Conservation (phyloP, 352 stramenopile species). For the Aphanomyces invadans region DNA sequence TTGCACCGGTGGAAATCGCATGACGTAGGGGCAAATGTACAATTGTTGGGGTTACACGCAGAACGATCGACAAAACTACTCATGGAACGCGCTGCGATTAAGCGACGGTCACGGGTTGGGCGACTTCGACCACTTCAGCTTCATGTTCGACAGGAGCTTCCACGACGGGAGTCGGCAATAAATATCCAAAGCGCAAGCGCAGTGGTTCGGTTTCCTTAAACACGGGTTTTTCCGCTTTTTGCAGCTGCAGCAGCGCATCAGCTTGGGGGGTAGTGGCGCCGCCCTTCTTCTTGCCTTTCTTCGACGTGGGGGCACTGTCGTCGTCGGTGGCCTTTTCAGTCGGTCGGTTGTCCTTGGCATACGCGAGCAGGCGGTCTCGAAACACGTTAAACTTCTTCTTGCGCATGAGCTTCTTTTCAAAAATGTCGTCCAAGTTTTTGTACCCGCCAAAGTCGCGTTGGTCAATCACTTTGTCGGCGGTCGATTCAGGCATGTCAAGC, state of each 20-base stretch:
- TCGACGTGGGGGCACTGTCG: background rate
- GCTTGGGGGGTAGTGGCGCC: background rate
- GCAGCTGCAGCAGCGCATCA: background rate
- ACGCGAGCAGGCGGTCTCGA: background rate
- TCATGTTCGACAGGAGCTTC: background rate
- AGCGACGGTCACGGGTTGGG: background rate
- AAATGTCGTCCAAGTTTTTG: constrained; percentile 11
- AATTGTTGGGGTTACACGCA: background rate
- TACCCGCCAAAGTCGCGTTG: constrained; percentile 13
- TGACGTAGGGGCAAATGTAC: background rate
- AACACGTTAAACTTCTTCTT: constrained; percentile 16
- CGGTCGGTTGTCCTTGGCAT: constrained; percentile 1
- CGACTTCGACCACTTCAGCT: background rate
- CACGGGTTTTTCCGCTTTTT: constrained; percentile 2
- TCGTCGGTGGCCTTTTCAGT: background rate
- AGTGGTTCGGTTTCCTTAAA: constrained; percentile 1
- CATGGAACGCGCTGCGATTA: background rate
- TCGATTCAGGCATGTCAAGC: background rate
- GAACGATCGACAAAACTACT: background rate
- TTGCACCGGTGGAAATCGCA: no score
- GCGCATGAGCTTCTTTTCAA: constrained; percentile 17
- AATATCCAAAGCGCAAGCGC: background rate
- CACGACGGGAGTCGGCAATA: background rate
- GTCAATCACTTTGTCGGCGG: constrained; percentile 11
- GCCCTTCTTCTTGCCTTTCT: background rate